These are phyloP conservation scores for Lactarius pseudohatsudake DNA, from an alignment of 768 basidiomycete genomes.

Conservation along the genomic window DNA sequence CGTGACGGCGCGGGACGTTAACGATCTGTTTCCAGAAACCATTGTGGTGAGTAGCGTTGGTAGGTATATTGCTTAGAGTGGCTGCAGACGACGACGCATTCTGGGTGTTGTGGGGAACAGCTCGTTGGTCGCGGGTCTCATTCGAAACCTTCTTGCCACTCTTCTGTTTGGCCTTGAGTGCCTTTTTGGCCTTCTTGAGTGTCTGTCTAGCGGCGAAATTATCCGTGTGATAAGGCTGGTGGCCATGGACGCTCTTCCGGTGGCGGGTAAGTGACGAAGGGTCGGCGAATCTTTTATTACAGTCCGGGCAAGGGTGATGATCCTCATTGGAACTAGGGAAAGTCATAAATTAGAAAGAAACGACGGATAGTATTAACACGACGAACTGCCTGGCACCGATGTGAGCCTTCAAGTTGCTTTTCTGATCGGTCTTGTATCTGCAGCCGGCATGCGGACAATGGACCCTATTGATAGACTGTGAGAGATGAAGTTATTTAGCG, in stretches of 20 bases:
- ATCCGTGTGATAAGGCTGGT: slow-evolving; percentile 17
- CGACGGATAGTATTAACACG: not conserved
- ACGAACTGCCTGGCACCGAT: slow-evolving; percentile 14
- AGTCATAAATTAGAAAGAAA: not conserved
- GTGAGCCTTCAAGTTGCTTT: slow-evolving; percentile 11
- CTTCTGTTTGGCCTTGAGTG: not conserved
- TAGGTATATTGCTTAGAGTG: not conserved
- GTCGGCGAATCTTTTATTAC: not conserved
- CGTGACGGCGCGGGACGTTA: not conserved
- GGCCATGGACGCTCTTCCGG: slow-evolving; percentile 8
- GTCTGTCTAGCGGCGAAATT: slow-evolving; percentile 1
- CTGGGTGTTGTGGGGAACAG: not conserved
- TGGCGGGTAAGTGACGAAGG: slow-evolving; percentile 15
- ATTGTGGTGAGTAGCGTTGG: slow-evolving; percentile 11
- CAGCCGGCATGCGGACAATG: slow-evolving; percentile 11
- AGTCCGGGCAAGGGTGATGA: slow-evolving; percentile 14
- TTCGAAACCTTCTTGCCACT: not conserved
- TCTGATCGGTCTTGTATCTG: slow-evolving; percentile 7
- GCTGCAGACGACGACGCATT: not conserved
- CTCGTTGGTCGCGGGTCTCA: not conserved
- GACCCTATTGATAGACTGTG: slow-evolving; percentile 5
- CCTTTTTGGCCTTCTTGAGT: not conserved
- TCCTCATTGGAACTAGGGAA: not conserved
- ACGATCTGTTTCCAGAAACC: slow-evolving; percentile 1
- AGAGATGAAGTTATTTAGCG: not conserved